Percentiles rank a stretch among this genome's conserved stretches.
Conservation (phyloP, 2,329 filamentous ascomycete genomes). For the Alternaria sp. region DNA sequence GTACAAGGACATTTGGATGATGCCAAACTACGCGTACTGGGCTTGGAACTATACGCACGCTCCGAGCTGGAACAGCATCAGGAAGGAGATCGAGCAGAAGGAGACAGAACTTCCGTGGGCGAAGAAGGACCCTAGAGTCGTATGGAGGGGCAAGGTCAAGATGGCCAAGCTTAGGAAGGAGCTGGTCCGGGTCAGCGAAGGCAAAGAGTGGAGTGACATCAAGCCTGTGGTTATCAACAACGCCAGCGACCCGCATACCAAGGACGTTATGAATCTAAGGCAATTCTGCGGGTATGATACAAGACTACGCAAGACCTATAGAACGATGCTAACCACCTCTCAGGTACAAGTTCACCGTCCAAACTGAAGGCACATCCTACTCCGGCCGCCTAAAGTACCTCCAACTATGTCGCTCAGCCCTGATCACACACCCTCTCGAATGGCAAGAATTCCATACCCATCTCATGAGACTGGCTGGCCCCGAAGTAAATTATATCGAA, state of each 20-base stretch:
- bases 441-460: conserved; percentile 50
- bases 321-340: conserved; percentile 9
- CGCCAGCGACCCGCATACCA: conserved; percentile 38
- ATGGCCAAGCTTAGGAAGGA: conserved; percentile 44
- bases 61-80: conserved; percentile 47
- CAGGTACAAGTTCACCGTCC: conserved; percentile 62
- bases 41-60: conserved; percentile 49
- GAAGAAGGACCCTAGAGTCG: conserved; percentile 42
- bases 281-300: conserved; percentile 44
- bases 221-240: conserved; percentile 49
- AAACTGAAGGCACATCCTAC: conserved; percentile 64
- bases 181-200: conserved; percentile 39
- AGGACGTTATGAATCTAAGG: conserved; percentile 46
- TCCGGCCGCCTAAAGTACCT: conserved; percentile 64
- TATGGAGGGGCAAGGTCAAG: conserved; percentile 47
- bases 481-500: conserved; percentile 46
- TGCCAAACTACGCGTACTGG: conserved; percentile 50
- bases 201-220: conserved; percentile 45
- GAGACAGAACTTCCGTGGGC: conserved; percentile 37
- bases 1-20: conserved; percentile 47
- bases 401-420: conserved; percentile 57
- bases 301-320: background rate
- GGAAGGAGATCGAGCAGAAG: conserved; percentile 35
- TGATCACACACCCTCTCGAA: conserved; percentile 44
- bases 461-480: conserved; percentile 42